Evolutionary conservation across 108 stramenopile genomes (phyloP).

Genomic region (Nitzschia sp.): DNA sequence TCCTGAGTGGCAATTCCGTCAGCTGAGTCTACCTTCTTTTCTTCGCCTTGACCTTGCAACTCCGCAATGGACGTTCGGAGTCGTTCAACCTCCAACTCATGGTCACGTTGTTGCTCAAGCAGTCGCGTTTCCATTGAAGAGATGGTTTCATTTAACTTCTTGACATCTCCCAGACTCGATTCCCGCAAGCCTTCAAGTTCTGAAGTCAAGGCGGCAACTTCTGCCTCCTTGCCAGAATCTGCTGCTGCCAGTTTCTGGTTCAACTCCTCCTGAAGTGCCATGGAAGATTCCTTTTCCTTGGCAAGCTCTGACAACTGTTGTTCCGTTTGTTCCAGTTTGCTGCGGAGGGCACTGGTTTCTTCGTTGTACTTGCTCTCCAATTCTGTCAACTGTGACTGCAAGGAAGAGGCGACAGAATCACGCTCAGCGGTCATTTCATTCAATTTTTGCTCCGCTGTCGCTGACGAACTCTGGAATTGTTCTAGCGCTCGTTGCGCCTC

Average conservation of each 20-base stretch:
- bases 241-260: neutral
- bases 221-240: neutral
- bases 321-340: neutral
- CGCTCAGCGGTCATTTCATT: neutral
- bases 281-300: neutral
- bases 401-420: neutral
- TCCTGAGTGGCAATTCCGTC: neutral
- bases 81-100: neutral
- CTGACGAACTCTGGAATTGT: neutral
- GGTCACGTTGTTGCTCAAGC: neutral
- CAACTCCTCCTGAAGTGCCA: neutral
- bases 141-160: neutral
- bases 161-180: neutral
- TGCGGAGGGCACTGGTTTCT: neutral
- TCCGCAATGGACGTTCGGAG: neutral
- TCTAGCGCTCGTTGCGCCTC: neutral
- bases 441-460: neutral
- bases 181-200: neutral
- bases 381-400: neutral
- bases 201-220: neutral
- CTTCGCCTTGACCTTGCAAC: neutral
- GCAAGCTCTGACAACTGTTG: neutral
- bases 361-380: neutral
- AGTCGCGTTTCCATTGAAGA: neutral
- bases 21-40: neutral